Evolutionary conservation across 1,139 yeast species (phyloP).

Genomic region (Saccharomyces hybrid): DNA sequence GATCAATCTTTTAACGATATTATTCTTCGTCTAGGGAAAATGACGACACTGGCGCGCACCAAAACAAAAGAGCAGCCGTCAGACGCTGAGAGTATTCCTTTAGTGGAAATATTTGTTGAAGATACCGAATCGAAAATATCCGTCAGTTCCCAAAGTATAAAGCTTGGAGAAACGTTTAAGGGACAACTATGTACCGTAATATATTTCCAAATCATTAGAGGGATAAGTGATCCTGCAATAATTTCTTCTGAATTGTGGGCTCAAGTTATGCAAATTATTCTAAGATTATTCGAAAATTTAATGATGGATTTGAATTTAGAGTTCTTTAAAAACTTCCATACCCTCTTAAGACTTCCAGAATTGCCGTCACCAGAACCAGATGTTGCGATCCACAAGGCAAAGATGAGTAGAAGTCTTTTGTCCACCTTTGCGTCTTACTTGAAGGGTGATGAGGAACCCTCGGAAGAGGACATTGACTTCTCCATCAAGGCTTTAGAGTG

Average conservation of each 20-base stretch:
- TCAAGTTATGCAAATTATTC: conserved; percentile 49
- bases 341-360: conserved; percentile 41
- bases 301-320: conserved; percentile 58
- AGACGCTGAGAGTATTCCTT: conserved; percentile 23
- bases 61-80: background rate
- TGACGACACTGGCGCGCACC: conserved; percentile 42
- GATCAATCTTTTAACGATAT: conserved; percentile 54
- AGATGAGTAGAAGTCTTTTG: conserved; percentile 63
- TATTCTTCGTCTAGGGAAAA: conserved; percentile 51
- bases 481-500: conserved; percentile 57
- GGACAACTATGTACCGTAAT: conserved; percentile 88
- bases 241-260: conserved; percentile 46
- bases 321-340: conserved; percentile 57
- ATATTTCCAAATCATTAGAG: conserved; percentile 65
- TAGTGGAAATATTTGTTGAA: conserved; percentile 40
- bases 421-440: conserved; percentile 88
- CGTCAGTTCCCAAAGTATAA: conserved; percentile 73
- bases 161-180: conserved; percentile 84
- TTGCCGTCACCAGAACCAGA: conserved; percentile 61
- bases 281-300: conserved; percentile 65
- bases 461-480: conserved; percentile 84
- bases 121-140: conserved; percentile 49
- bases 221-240: conserved; percentile 35
- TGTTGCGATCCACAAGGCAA: conserved; percentile 52
- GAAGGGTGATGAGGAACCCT: conserved; percentile 91